Evolutionary conservation across 2,329 filamentous ascomycete genomes (phyloP), one percentile per base, ranked within the genome.

Genomic region (Leptographium procerum): DNA sequence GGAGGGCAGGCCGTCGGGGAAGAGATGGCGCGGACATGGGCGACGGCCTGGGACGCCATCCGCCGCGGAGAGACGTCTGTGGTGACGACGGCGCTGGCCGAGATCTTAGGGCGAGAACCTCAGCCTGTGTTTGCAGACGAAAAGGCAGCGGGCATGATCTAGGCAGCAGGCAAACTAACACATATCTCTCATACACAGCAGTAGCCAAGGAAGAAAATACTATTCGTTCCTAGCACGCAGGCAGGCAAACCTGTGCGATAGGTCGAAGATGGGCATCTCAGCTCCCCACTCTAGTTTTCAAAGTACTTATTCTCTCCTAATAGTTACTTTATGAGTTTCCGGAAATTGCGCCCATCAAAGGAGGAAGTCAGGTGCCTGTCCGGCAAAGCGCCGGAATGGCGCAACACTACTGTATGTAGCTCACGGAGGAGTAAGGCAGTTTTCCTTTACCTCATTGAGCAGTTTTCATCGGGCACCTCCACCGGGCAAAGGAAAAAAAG

Each of bases 1-100:
- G 66, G 67, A 13, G 16, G 13, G 7, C 59, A 58, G 3, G 65
- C 67, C 34, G 14, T 19, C 14, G 55, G 28, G 31, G n/a, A 47
- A 13, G 69, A 70, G n/a, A 66, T 66, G 50, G 71, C 75, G 31
- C 66, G 67, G 57, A 72, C 73, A n/a, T 79, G 76, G 76, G 69
- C 75, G 22, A 75, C 75, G 1, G 73, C 75, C 2, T 79, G 74
- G 72, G 71, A 75, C 31, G 76, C 69, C 0, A 75, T 79, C 45
- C 64, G 65, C 3, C 64, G 62, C 0, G 76, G 75, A 0, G 76
- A 78, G 67, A 69, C 74, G 11, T 71, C 72, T 1, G 69, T 73
- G 24, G 72, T 77, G 26, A 71, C 72, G 26, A 64, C 66, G 8
- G 66, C 70, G 26, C 60, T 79, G 47, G 65, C 63, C 55, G 68